These are phyloP conservation scores for Epichloe baconii DNA, from an alignment of 2,329 filamentous ascomycete species.

Conservation along the genomic window DNA sequence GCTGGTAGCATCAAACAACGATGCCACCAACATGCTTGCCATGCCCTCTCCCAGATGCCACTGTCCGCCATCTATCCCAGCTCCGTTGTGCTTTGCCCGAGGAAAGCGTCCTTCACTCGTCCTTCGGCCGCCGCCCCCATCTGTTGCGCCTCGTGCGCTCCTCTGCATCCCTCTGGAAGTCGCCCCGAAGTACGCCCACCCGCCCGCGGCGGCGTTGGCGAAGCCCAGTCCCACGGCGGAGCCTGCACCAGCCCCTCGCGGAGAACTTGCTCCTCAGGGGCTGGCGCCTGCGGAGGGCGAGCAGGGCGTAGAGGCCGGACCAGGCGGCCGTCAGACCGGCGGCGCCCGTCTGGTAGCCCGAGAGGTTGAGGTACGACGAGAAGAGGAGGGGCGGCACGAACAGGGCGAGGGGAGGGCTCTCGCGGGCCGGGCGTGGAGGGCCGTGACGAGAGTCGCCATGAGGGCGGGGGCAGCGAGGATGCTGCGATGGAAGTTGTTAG, in stretches of 20 bases:
- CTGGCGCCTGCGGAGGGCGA: conserved; percentile 37
- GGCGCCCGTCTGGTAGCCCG: conserved; percentile 43
- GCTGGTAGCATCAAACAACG: no score
- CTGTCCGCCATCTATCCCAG: no score
- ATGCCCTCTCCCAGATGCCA: no score
- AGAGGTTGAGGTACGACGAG: conserved; percentile 45
- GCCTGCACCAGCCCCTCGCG: conserved; percentile 36
- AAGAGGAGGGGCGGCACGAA: conserved; percentile 29
- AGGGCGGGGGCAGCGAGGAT: conserved; percentile 38
- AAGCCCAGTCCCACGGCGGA: conserved; percentile 35
- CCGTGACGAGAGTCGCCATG: conserved; percentile 41
- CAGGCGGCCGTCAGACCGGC: conserved; percentile 43
- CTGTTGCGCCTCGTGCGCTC: conserved; percentile 35
- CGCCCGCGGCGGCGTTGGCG: conserved; percentile 35
- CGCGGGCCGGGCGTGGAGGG: conserved; percentile 42
- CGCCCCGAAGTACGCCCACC: conserved; percentile 39
- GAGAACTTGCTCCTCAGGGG: conserved; percentile 28
- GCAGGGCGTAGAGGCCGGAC: conserved; percentile 43
- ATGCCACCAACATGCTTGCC: no score
- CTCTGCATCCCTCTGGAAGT: conserved; percentile 35
- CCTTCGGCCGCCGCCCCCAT: conserved; percentile 26
- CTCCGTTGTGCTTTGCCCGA: no score
- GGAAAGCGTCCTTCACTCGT: neutral
- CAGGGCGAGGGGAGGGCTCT: conserved; percentile 38
- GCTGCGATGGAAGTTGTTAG: conserved; percentile 20